phyloP scores from a whole-genome alignment of 768 basidiomycete species.

The Leccinum aurantiacum region DNA sequence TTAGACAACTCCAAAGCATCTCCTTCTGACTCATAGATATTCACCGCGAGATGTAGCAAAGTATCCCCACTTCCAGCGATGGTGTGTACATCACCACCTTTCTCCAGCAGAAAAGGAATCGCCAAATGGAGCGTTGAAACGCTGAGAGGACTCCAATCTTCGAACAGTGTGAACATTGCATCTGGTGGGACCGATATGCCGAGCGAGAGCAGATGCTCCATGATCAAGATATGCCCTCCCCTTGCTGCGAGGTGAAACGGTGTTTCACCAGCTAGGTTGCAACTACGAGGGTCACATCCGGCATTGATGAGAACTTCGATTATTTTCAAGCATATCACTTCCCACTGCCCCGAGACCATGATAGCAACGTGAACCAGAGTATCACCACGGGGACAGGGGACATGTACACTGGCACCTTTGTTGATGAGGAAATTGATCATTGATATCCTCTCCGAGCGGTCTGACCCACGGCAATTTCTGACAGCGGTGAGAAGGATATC shows the following conservation, averaged over 20 bases:
- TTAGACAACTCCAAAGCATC: background rate
- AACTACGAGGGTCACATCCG: background rate
- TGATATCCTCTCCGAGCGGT: background rate
- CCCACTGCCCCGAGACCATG: background rate
- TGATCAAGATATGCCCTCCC: background rate
- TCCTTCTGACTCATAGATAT: background rate
- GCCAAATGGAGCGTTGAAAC: background rate
- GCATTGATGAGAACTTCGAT: background rate
- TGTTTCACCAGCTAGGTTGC: background rate
- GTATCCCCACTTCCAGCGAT: background rate
- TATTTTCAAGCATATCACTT: background rate
- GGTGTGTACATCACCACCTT: background rate
- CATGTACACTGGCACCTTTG: background rate
- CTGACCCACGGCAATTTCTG: accelerated
- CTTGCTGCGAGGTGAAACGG: background rate
- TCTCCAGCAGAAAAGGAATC: background rate
- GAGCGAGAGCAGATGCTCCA: background rate
- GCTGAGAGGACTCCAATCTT: too few species aligned
- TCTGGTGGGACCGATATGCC: background rate
- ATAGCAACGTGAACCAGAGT: background rate
- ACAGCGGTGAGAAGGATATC: background rate
- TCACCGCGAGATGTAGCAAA: background rate
- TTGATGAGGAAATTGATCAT: background rate
- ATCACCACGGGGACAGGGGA: background rate
- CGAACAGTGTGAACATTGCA: background rate